Percentiles rank a stretch among this genome's conserved stretches.
Conservation (phyloP, 2,329 filamentous ascomycete genomes). For the Knufia fluminis region DNA sequence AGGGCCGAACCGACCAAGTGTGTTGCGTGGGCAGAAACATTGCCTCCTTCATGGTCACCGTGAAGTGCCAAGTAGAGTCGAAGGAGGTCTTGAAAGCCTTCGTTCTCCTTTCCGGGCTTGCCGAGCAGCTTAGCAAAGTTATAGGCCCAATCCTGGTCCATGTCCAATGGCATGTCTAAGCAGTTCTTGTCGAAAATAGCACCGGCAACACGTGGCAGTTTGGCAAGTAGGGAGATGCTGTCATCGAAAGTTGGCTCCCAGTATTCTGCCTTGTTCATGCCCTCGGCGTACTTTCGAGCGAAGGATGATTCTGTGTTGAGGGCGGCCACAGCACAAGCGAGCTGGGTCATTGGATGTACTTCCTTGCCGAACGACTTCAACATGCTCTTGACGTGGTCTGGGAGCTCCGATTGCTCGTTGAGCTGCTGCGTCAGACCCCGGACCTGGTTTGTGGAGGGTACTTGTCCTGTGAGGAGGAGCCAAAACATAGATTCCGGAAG, state of each 20-base stretch:
- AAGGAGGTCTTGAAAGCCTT: slow-evolving; percentile 90
- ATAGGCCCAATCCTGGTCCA: slow-evolving; percentile 91
- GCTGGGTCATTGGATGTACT: slow-evolving; percentile 97
- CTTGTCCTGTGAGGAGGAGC: slow-evolving; percentile 87
- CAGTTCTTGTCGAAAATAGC: slow-evolving; percentile 92
- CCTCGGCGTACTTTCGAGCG: slow-evolving; percentile 82
- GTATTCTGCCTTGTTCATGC: slow-evolving; percentile 91
- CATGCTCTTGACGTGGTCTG: slow-evolving; percentile 74
- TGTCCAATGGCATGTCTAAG: slow-evolving; percentile 64
- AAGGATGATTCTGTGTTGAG: slow-evolving; percentile 92
- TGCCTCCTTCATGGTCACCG: slow-evolving; percentile 96
- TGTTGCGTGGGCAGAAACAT: slow-evolving; percentile 90
- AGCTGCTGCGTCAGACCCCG: slow-evolving; percentile 75
- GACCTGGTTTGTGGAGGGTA: slow-evolving; percentile 74
- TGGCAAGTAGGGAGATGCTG: slow-evolving; percentile 83
- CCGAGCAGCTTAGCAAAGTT: slow-evolving; percentile 97
- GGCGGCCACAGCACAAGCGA: slow-evolving; percentile 89
- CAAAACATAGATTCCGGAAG: slow-evolving; percentile 99
- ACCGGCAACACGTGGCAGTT: slow-evolving; percentile 91
- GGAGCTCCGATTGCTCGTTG: slow-evolving; percentile 75
- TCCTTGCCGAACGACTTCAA: slow-evolving; percentile 81
- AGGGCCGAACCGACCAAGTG: slow-evolving; percentile 92
- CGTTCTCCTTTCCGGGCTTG: slow-evolving; percentile 76
- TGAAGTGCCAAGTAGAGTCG: slow-evolving; percentile 92
- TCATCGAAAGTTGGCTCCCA: slow-evolving; percentile 99